A percentile compares a stretch with the other conserved stretches of the same genome.
Conservation (phyloP, 768 basidiomycete species). For the Leccinum aurantiacum region DNA sequence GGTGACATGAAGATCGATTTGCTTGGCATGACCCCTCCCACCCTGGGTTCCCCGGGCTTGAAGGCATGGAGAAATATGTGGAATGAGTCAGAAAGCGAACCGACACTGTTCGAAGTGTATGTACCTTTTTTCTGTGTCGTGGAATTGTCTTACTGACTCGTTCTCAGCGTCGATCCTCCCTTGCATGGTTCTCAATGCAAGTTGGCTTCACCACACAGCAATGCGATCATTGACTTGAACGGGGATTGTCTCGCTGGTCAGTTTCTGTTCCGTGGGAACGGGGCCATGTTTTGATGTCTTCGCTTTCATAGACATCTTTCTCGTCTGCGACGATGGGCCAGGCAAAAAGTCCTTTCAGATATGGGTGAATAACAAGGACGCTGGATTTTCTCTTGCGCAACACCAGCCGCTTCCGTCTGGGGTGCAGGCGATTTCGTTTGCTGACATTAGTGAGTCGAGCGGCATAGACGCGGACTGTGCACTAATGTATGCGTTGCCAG, state of each 20-base stretch:
- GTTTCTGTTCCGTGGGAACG: not conserved
- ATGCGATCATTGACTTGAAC: constrained; percentile 90
- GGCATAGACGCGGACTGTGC: not conserved
- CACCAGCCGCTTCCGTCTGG: constrained; percentile 71
- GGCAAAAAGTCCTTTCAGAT: constrained; percentile 77
- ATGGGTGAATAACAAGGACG: constrained; percentile 84
- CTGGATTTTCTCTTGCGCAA: constrained; percentile 70
- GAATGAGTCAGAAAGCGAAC: constrained; percentile 54
- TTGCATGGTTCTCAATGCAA: constrained; percentile 68
- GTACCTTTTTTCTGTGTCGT: constrained; percentile 20
- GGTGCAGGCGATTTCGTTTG: constrained; percentile 79
- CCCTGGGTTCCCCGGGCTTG: constrained; percentile 38
- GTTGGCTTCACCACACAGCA: constrained; percentile 88
- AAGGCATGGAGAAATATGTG: constrained; percentile 82
- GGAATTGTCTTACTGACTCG: constrained; percentile 7
- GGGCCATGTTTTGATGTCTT: constrained; percentile 2
- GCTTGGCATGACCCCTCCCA: constrained; percentile 59
- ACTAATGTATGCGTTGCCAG: constrained; percentile 38
- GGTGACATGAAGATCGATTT: constrained; percentile 91
- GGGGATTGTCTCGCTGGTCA: constrained; percentile 93
- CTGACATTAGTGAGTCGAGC: constrained; percentile 73
- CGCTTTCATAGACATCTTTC: constrained; percentile 68
- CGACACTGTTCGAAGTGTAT: constrained; percentile 68
- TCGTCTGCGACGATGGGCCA: constrained; percentile 73
- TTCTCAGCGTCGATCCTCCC: constrained; percentile 52